Percentiles rank a stretch among this genome's conserved stretches.
Conservation (phyloP, 2,329 filamentous ascomycete species). For the Penicillium sp. region DNA sequence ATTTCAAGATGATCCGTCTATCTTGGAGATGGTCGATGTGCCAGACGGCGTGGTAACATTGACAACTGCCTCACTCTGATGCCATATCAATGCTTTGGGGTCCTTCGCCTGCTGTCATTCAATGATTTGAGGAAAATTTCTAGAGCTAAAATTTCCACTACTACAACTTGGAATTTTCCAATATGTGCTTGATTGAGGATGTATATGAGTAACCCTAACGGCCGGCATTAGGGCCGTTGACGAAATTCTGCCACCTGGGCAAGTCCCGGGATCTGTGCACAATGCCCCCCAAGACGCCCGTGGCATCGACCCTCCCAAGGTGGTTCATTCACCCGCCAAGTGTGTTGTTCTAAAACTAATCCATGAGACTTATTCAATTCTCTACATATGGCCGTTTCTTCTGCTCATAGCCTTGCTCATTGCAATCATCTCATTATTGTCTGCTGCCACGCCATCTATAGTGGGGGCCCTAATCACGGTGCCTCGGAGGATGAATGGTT, state of each 20-base stretch:
- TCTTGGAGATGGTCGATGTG: slow-evolving; percentile 12
- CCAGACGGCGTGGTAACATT: slow-evolving; percentile 10
- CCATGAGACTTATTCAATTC: background rate
- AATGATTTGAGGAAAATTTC: too few relatives aligned
- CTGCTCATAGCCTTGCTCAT: background rate
- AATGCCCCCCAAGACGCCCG: background rate
- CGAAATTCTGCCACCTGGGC: background rate
- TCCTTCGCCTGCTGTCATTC: too few relatives aligned
- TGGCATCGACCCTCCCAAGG: too few relatives aligned
- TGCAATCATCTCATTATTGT: slow-evolving; percentile 68
- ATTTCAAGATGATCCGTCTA: slow-evolving; percentile 12
- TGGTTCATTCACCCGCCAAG: too few relatives aligned
- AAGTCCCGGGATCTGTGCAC: background rate
- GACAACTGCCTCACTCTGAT: background rate
- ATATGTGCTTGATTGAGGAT: background rate
- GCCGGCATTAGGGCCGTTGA: background rate
- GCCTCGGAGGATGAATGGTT: slow-evolving; percentile 62
- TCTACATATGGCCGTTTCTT: background rate
- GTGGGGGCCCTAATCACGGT: slow-evolving; percentile 57
- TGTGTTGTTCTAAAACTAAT: background rate
- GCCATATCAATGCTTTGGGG: too few relatives aligned
- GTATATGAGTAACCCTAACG: background rate
- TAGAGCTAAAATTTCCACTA: too few relatives aligned
- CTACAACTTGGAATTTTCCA: background rate
- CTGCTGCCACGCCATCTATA: slow-evolving; percentile 82